A percentile compares a stretch with the other conserved stretches of the same genome.
Evolutionary conservation across 2,329 filamentous ascomycete species (phyloP).

Genomic region (Aspergillus tamarii): DNA sequence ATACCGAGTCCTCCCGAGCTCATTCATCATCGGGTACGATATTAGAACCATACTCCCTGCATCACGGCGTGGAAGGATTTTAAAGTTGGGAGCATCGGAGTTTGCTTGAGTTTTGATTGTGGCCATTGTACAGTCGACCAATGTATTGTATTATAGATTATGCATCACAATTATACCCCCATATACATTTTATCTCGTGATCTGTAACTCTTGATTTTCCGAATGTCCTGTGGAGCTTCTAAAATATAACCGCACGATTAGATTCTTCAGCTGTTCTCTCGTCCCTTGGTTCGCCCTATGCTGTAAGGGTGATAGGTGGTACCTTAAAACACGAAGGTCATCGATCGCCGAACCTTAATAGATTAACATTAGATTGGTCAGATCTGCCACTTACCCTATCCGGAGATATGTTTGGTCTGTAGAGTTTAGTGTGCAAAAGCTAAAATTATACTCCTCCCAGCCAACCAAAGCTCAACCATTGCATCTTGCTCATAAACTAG

Average conservation of each 20-base stretch:
- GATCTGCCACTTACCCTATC: not conserved
- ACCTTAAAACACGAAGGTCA: not conserved
- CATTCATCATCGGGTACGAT: not conserved
- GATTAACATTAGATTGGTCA: not conserved
- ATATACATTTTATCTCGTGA: not conserved
- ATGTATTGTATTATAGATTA: not conserved
- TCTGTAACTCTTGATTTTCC: not conserved
- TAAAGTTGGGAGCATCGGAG: not conserved
- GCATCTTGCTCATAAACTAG: too few relatives aligned
- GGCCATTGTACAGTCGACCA: not conserved
- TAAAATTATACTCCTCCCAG: too few relatives aligned
- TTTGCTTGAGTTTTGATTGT: not conserved
- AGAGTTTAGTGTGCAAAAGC: not conserved
- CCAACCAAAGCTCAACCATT: too few relatives aligned
- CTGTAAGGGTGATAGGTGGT: not conserved
- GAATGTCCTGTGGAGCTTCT: not conserved
- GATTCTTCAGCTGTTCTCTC: not conserved
- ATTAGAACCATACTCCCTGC: not conserved
- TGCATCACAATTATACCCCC: not conserved
- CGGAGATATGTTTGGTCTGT: not conserved
- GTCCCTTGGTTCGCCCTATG: not conserved
- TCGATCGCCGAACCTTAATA: not conserved
- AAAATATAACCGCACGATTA: not conserved
- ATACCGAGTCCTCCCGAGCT: not conserved
- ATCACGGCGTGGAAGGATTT: not conserved